Base-by-base conservation (phyloP, 495 filamentous ascomycete species). In the Penicillium bovifimosum region DNA sequence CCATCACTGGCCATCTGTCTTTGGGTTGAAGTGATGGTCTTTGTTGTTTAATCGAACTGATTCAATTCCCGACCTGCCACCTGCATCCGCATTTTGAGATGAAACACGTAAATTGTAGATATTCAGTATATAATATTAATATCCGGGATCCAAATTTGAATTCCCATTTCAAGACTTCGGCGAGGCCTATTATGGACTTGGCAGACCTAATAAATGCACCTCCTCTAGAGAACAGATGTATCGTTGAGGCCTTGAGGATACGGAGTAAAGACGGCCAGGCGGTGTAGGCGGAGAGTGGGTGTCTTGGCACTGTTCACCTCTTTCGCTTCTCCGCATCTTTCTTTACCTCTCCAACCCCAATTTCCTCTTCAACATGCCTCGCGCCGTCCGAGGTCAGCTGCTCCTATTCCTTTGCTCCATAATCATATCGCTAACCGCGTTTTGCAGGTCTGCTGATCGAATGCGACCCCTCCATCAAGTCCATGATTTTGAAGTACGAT, bases 381-480 rank as follows among this genome's bases (percentile, higher is more conserved):
- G 73, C 56, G 76, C 76, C 16, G 67, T 75, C 31, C 63, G 69
- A 73, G 76, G 76, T 77, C 52, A 47, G 41, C 34, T 41, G 2
- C 27, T 39, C 2, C 41, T 42, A 40, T 28, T 32, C 14, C 9
- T 41, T 9, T 20, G 6, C 6, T 27, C 31, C 7, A 3, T n/a
- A 5, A n/a, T 9, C 6, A 8, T 9, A 2, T 34, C 14, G 47
- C 29, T 50, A 34, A 50, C 13, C 9, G 2, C 26, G 1, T 11
- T 42, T 11, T 10, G 18, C 52, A 86, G 85, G 87, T 59, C 82
- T 88, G 35, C 74, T 91, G 48, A 80, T 91, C 58, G 79, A 87
- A 65, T 89, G 86, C 70, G 87, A 91, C 61, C 83, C 85, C 5
- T 86, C 84, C 39, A 86, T 88, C 69, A 88, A 87, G 65, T 83